These are phyloP conservation scores for Kickxella alabastrina DNA, from an alignment of 192 early-diverging fungal genomes.

Conservation along the genomic window DNA sequence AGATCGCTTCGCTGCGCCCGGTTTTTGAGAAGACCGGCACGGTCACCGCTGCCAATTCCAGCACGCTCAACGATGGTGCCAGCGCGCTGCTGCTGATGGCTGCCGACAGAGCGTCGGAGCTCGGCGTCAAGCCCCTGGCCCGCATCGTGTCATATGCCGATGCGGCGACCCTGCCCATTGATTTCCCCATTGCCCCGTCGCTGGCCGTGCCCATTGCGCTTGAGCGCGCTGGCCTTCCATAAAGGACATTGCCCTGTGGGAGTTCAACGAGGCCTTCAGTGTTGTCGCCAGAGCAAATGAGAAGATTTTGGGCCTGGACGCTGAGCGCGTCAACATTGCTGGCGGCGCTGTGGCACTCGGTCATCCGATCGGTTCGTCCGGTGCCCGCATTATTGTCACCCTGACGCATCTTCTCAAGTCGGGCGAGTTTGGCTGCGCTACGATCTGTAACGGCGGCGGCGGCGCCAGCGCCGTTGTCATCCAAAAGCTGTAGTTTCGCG, in stretches of 20 bases:
- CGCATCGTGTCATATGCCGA: conserved; percentile 85
- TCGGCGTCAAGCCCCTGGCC: conserved; percentile 83
- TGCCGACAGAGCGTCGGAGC: conserved; percentile 64
- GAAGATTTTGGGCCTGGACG: conserved; percentile 71
- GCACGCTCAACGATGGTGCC: conserved; percentile 94
- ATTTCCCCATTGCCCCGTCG: conserved; percentile 94
- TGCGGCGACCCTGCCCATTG: conserved; percentile 83
- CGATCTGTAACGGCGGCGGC: conserved; percentile 84
- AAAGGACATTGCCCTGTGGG: conserved; percentile 88
- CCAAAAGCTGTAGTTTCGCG: conserved; percentile 49
- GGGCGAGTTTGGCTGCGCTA: conserved; percentile 76
- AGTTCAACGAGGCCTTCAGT: conserved; percentile 97
- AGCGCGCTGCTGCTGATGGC: conserved; percentile 86
- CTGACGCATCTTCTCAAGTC: conserved; percentile 75
- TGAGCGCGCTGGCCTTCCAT: conserved; percentile 74
- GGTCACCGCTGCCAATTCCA: conserved; percentile 94
- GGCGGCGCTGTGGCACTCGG: conserved; percentile 80
- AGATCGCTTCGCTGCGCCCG: conserved; percentile 67
- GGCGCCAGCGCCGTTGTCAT: conserved; percentile 69
- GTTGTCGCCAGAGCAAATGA: conserved; percentile 91
- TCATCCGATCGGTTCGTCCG: conserved; percentile 81
- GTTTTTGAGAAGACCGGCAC: conserved; percentile 90
- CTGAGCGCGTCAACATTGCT: conserved; percentile 69
- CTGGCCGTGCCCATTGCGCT: conserved; percentile 91
- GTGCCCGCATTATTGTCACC: conserved; percentile 78